These are phyloP conservation scores for Hirschfeldia incana DNA, from an alignment of 345 rosid species.

Conservation along the genomic window DNA sequence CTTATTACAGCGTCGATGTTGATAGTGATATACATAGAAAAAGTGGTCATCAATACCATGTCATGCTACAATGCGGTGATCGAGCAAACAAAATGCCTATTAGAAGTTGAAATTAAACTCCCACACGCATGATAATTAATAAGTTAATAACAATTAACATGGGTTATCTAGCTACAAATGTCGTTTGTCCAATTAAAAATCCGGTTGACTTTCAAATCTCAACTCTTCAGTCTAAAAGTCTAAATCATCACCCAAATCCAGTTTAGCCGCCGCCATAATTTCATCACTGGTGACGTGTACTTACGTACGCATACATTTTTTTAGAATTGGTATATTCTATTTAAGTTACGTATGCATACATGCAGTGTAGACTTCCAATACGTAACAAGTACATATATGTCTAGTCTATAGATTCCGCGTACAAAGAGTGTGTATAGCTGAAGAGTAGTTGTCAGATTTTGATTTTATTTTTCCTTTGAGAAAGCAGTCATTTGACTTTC, in stretches of 20 bases:
- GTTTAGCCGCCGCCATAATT: slow-evolving; percentile 14
- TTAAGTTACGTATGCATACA: neutral
- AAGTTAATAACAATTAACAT: neutral
- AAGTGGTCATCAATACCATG: neutral
- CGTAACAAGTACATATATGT: neutral
- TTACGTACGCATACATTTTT: neutral
- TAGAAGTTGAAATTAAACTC: neutral
- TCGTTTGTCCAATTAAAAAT: neutral
- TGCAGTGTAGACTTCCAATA: neutral
- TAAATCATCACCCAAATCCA: neutral
- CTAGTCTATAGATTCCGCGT: neutral
- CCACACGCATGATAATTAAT: no score
- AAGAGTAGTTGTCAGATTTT: slow-evolving; percentile 10
- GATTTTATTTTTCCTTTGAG: neutral
- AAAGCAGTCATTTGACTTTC: slow-evolving; percentile 21
- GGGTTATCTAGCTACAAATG: neutral
- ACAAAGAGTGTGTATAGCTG: neutral
- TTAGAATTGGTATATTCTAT: no score
- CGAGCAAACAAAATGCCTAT: neutral
- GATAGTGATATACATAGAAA: neutral
- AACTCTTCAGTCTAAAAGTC: slow-evolving; percentile 1
- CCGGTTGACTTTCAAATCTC: neutral
- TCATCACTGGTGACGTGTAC: neutral
- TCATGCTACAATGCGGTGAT: neutral
- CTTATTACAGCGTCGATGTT: neutral